Evolutionary conservation across 805 yeast genomes (phyloP), one percentile per base, ranked within the genome.

Genomic region (Lachancea sp.): DNA sequence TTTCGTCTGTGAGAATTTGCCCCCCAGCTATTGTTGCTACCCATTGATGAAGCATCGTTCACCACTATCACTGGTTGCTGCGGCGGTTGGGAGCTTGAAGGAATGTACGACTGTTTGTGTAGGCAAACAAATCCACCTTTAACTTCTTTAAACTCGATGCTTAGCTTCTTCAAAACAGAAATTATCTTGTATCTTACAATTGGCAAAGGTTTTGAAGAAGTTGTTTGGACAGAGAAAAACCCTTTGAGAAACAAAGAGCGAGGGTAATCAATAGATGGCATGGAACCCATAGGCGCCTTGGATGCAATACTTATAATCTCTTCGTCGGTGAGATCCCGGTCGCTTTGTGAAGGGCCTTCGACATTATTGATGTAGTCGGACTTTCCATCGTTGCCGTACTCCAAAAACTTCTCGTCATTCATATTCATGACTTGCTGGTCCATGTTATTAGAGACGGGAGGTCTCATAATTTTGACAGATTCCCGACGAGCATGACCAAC

Each of bases 231-330:
- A 48, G 91, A 82, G 67, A 90, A 90, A 59, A 91, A 90, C 1
- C 97, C 97, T 61, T 89, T 87, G 62, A 90, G 73, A 70, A 88
- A 89, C 52, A 90, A 74, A 1, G 95, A 90, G 67, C 84, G 84
- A 49, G 96, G 95, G 60, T 81, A 87, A 59, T 90, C 96, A 62
- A 91, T 88, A 0, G 96, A 88, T 22, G 95, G 95, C 96, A 90
- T 89, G 13, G 84, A 67, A 45, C 86, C 87, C 2, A 82, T 78
- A 46, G 80, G 77, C 12, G 95, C 89, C 49, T 68, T 67, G 13
- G 74, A 72, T 15, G 77, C 77, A 43, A 65, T 64, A 12, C 64
- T 68, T 48, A 78, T 62, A 37, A 78, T 73, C 49, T 74, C 71
- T 26, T 68, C 70, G 50, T 77, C 81, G 2, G 76, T 60, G 38